These are phyloP conservation scores for Schwanniomyces polymorphus DNA, from an alignment of 805 yeast species.

Conservation along the genomic window DNA sequence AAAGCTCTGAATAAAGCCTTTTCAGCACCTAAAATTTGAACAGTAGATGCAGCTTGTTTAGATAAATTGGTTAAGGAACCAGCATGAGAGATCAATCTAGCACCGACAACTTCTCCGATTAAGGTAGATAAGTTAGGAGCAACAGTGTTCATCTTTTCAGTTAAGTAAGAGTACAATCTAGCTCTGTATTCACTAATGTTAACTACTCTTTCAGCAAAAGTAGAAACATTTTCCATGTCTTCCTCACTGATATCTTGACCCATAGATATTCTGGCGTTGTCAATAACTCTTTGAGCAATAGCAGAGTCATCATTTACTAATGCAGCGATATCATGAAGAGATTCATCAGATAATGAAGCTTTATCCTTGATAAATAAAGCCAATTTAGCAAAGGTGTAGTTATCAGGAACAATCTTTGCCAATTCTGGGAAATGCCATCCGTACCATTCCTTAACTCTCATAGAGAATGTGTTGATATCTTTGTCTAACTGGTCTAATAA, in stretches of 20 bases:
- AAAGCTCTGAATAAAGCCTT: constrained; percentile 95
- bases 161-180: constrained; percentile 78
- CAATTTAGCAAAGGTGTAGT: constrained; percentile 80
- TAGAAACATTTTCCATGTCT: constrained; percentile 87
- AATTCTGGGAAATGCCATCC: constrained; percentile 99
- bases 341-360: constrained; percentile 84
- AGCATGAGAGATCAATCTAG: constrained; percentile 96
- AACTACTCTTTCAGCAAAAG: constrained; percentile 92
- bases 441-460: constrained; percentile 98
- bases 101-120: constrained; percentile 99
- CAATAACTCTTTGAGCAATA: constrained; percentile 82
- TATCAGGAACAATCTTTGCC: constrained; percentile 88
- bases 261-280: constrained; percentile 96
- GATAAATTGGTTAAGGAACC: constrained; percentile 96
- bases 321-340: constrained; percentile 90
- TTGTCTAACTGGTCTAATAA: constrained; percentile 95
- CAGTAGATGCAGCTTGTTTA: constrained; percentile 98
- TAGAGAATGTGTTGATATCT: constrained; percentile 94
- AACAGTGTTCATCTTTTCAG: constrained; percentile 95
- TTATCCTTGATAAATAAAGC: constrained; percentile 85
- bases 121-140: constrained; percentile 97
- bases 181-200: constrained; percentile 88
- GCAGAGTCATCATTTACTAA: constrained; percentile 90
- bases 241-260: constrained; percentile 96
- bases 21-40: constrained; percentile 96